Conservation (phyloP, 345 rosid genomes). For the Citrus sp. region DNA sequence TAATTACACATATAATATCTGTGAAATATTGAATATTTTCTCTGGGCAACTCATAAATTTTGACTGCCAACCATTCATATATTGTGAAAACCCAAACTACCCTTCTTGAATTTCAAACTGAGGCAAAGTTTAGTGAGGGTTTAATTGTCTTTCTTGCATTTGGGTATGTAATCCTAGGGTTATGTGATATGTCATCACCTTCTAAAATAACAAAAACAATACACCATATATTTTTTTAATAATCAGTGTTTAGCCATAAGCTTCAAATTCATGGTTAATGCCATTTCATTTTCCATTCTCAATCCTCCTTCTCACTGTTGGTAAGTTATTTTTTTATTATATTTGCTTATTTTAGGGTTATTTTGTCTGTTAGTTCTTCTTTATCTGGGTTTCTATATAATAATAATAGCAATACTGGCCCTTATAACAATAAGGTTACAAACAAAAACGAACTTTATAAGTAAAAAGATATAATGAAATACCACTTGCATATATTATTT, state of each 20-base stretch:
- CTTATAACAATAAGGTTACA: not conserved
- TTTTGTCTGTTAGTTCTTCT: constrained; percentile 30
- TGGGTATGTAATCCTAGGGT: constrained; percentile 5
- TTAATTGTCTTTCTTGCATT: not conserved
- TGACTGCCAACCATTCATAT: not conserved
- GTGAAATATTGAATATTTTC: not conserved
- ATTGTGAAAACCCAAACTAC: not conserved
- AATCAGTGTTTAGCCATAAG: constrained; percentile 13
- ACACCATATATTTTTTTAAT: not conserved
- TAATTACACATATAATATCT: not conserved
- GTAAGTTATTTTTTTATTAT: constrained; percentile 25
- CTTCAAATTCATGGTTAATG: constrained; percentile 22
- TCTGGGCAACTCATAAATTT: not conserved
- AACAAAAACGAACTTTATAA: not conserved
- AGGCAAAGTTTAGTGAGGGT: not conserved
- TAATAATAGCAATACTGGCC: not conserved
- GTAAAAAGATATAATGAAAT: not conserved
- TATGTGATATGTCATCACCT: constrained; percentile 11
- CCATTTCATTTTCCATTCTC: constrained; percentile 33
- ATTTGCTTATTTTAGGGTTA: constrained; percentile 25
- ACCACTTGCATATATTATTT: not conserved
- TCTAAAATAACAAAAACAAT: not conserved
- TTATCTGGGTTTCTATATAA: constrained; percentile 35
- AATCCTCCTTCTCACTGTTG: constrained; percentile 29
- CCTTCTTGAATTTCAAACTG: not conserved